Conservation (phyloP, 306 rosid genomes). For the Corylus americana region DNA sequence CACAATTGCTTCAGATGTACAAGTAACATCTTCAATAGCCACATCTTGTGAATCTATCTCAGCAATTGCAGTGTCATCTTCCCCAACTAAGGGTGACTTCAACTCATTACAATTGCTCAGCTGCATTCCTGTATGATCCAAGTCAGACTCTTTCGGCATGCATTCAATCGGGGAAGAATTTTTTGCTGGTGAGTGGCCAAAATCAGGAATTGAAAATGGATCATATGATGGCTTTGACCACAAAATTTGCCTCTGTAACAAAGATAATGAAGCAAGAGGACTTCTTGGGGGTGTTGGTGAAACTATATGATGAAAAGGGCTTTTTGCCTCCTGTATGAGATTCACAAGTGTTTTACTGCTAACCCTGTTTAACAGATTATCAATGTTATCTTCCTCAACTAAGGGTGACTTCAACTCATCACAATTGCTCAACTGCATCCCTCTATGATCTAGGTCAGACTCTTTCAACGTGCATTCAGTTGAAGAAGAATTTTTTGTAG, state of each 20-base stretch:
- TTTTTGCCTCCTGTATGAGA: constrained; percentile 32
- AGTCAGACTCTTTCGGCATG: constrained; percentile 25
- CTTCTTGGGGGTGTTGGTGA: constrained; percentile 76
- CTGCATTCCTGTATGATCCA: constrained; percentile 36
- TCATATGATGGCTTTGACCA: constrained; percentile 49
- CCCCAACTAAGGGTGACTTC: constrained; percentile 23
- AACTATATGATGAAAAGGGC: constrained; percentile 35
- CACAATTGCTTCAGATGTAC: constrained; percentile 22
- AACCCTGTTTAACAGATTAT: constrained; percentile 43
- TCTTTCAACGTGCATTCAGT: constrained; percentile 17
- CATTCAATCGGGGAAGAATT: constrained; percentile 28
- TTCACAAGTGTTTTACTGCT: constrained; percentile 38
- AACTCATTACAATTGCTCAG: constrained; percentile 17
- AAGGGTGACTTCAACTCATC: constrained; percentile 26
- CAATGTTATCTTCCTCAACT: constrained; percentile 34
- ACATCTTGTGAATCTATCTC: constrained; percentile 26
- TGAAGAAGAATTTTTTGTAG: constrained; percentile 32
- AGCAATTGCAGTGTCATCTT: constrained; percentile 28
- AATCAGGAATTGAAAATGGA: constrained; percentile 62
- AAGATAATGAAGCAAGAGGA: constrained; percentile 55
- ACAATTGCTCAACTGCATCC: constrained; percentile 22
- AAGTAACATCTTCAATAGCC: constrained; percentile 17
- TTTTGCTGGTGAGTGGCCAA: constrained; percentile 32
- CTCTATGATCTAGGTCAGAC: constrained; percentile 35
- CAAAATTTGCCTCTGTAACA: constrained; percentile 49